Evolutionary conservation across 2,329 filamentous ascomycete species (phyloP).

Genomic region (Xylaria sp.): DNA sequence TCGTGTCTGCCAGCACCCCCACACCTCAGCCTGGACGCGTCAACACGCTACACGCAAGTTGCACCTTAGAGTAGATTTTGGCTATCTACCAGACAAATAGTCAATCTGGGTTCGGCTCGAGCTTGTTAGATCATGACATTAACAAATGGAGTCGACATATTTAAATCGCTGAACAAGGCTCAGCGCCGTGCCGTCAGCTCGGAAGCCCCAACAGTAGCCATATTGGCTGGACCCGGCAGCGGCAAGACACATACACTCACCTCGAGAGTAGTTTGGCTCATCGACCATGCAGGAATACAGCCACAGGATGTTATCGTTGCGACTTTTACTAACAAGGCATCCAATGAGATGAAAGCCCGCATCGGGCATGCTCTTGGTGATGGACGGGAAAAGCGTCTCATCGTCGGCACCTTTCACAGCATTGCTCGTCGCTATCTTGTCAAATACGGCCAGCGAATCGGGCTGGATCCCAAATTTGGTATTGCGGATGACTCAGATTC

Average conservation of each 20-base stretch:
- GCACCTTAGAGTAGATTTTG: background rate
- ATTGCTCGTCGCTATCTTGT: conserved; percentile 87
- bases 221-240: conserved; percentile 74
- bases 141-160: conserved; percentile 48
- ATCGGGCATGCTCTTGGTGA: conserved; percentile 85
- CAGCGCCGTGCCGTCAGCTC: conserved; percentile 68
- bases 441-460: conserved; percentile 85
- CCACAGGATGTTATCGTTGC: conserved; percentile 93
- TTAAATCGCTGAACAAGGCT: conserved; percentile 64
- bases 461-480: conserved; percentile 83
- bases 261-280: conserved; percentile 88
- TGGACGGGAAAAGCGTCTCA: conserved; percentile 77
- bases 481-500: conserved; percentile 90
- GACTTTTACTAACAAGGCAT: conserved; percentile 96
- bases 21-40: conserved; percentile 35
- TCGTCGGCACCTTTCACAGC: conserved; percentile 95
- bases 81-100: conserved; percentile 19
- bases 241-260: conserved; percentile 97
- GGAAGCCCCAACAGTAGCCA: conserved; percentile 67
- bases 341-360: conserved; percentile 90
- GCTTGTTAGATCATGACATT: conserved; percentile 41
- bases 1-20: conserved; percentile 28
- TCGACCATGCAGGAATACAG: conserved; percentile 75
- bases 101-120: background rate
- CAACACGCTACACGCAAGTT: background rate